Percentiles rank a stretch among this genome's conserved stretches.
Conservation (phyloP, 1,284 basidiomycete genomes). For the Inonotus hispidus region DNA sequence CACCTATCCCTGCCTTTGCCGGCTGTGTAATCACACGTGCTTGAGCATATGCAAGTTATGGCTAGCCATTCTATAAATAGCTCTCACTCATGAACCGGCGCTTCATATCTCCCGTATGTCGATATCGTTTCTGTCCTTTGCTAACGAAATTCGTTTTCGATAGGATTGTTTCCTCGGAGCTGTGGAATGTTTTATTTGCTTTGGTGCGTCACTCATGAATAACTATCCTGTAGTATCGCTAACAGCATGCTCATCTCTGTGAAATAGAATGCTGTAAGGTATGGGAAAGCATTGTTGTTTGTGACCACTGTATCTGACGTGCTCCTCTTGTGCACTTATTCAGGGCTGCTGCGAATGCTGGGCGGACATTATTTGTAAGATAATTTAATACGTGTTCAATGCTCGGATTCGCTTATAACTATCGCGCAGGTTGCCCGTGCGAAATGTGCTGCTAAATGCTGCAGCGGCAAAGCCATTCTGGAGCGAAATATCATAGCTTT, state of each 20-base stretch:
- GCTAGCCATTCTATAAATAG: background rate
- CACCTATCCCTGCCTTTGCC: background rate
- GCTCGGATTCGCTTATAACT: background rate
- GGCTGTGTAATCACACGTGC: background rate
- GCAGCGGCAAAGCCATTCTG: too few species aligned
- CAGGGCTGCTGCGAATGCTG: constrained; percentile 40
- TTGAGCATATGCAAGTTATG: background rate
- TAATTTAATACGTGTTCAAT: background rate
- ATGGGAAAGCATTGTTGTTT: constrained; percentile 6
- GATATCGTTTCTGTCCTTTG: background rate
- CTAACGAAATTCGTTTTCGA: background rate
- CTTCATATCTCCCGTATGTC: background rate
- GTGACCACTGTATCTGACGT: background rate
- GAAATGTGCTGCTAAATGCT: too few species aligned
- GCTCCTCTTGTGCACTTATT: constrained; percentile 8
- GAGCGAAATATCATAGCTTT: too few species aligned
- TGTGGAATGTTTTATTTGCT: constrained; percentile 61
- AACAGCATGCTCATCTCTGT: background rate
- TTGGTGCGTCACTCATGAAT: constrained; percentile 37
- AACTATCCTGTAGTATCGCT: background rate
- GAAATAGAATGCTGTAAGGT: constrained; percentile 36
- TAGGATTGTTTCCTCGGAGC: constrained; percentile 57
- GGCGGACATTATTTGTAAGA: constrained; percentile 40
- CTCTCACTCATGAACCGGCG: constrained; percentile 17
- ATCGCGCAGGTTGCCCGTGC: constrained; percentile 14